These are phyloP conservation scores for Psilocybe cyanescens DNA, from an alignment of 768 basidiomycete species.

Conservation along the genomic window DNA sequence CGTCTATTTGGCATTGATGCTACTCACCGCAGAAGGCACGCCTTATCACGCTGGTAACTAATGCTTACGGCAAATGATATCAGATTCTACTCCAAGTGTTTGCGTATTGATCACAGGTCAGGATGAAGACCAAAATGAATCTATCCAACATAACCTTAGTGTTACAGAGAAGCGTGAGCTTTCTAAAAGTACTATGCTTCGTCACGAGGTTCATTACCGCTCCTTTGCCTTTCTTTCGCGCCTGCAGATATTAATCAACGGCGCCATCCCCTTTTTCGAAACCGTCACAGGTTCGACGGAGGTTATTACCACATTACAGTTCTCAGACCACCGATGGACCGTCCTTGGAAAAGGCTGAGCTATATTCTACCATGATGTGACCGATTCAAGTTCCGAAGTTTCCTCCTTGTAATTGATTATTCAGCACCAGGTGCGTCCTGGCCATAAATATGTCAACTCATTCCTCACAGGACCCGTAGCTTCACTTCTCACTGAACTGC, in stretches of 20 bases:
- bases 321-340: neutral
- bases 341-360: neutral
- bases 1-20: neutral
- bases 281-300: neutral
- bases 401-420: neutral
- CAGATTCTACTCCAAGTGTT: neutral
- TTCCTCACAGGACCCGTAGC: neutral
- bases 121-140: neutral
- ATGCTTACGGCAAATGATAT: neutral
- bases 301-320: neutral
- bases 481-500: neutral
- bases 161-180: neutral
- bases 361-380: no score
- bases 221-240: neutral
- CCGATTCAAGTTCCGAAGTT: neutral
- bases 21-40: neutral
- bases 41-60: neutral
- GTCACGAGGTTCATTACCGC: neutral
- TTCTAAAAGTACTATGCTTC: neutral
- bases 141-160: neutral
- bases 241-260: no score
- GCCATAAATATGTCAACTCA: neutral
- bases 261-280: no score
- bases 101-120: neutral
- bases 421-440: neutral